phyloP scores from a whole-genome alignment of 2,329 filamentous ascomycete genomes.

The Neoarthrinium moseri region DNA sequence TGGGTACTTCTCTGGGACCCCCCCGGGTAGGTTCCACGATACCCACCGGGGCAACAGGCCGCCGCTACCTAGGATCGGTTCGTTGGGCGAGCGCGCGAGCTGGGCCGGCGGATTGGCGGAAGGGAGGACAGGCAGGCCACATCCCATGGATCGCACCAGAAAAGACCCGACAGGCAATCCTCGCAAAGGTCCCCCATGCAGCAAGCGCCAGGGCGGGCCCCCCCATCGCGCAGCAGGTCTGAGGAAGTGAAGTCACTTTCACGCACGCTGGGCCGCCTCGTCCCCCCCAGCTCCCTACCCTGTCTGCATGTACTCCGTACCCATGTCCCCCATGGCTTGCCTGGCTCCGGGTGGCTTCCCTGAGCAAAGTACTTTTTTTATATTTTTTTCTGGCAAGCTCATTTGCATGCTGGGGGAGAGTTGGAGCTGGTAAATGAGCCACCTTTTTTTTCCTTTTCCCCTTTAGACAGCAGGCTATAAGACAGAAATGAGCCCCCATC shows the following conservation, averaged over 20 bases:
- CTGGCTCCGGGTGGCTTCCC: slow-evolving; percentile 9
- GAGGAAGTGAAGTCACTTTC: neutral
- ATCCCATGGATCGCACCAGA: neutral
- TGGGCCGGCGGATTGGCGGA: slow-evolving; percentile 6
- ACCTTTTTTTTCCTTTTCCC: slow-evolving; percentile 9
- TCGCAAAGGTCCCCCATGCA: neutral
- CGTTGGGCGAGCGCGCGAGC: neutral
- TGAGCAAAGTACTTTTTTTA: slow-evolving; percentile 4
- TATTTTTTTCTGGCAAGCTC: slow-evolving; percentile 1
- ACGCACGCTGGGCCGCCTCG: neutral
- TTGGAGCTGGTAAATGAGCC: slow-evolving; percentile 14
- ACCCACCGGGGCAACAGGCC: neutral
- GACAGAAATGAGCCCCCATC: slow-evolving; percentile 13
- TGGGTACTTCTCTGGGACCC: neutral
- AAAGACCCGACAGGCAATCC: neutral
- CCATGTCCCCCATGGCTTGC: slow-evolving; percentile 1
- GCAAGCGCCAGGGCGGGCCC: neutral
- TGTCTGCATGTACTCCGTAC: neutral
- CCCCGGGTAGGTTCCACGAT: neutral
- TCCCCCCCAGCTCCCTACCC: neutral
- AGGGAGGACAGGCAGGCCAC: slow-evolving; percentile 4
- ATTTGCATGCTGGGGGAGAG: slow-evolving; percentile 12
- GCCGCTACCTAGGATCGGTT: slow-evolving; percentile 2
- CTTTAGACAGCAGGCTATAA: slow-evolving; percentile 12
- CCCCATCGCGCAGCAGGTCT: neutral